Base-by-base conservation (phyloP, 495 filamentous ascomycete genomes). In the Podospora didyma region DNA sequence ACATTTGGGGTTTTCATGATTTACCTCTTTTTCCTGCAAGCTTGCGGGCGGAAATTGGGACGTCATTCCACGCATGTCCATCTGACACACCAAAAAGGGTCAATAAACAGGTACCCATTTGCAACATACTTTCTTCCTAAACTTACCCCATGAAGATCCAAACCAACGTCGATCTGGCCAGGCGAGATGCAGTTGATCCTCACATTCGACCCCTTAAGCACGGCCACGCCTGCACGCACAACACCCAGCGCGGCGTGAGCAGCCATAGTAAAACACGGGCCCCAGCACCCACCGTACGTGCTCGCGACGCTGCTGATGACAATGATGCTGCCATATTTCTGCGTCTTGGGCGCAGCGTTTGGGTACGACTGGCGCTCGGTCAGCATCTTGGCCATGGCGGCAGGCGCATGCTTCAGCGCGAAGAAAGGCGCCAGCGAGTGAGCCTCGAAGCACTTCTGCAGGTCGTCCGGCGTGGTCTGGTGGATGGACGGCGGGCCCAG, bases 371-470 rank as follows among this genome's bases (percentile, higher is more conserved):
- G 69, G 53, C 76, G 78, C 21, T 73, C 73, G 1, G 75, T 78
- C n/a, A 54, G 9, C 51, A 72, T 51, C 65, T 86, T 86, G 20
- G 61, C 75, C 83, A 86, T 86, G 2, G 83, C 83, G 9, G 81
- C 75, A 4, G 82, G 82, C 0, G 81, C 81, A 62, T 85, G 82
- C 60, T 84, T 85, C 49, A 85, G 68, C 6, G 82, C 82, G 65
- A 82, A 86, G 65, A 86, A 84, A 2, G 83, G 80, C 11, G 81
- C 81, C 58, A 84, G 72, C 44, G 72, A 73, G 61, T 84, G 83
- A 1, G 79, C 79, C 58, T 82, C 79, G 66, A 85, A 80, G 59
- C 75, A 77, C 41, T 76, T 79, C 46, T 73, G 72, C 39, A 85
- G 63, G 63, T 82, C 80, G 9, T 66, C 63, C 1, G 82, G 77